phyloP scores from a whole-genome alignment of 345 rosid genomes.

The Euphorbia lathyris region DNA sequence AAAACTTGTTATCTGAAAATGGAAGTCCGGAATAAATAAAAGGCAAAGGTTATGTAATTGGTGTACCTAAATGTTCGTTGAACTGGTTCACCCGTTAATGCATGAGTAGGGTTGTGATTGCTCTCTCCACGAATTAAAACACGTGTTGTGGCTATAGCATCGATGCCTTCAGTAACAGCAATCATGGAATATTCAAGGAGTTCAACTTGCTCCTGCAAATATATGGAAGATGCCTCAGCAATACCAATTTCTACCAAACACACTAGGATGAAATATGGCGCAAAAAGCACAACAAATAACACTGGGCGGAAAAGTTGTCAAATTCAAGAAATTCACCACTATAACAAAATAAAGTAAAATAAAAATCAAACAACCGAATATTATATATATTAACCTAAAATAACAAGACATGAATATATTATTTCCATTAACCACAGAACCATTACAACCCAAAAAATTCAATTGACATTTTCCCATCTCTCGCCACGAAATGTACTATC shows the following conservation, averaged over 20 bases:
- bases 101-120: constrained; percentile 40
- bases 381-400: too few relatives aligned
- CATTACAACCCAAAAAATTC: background rate
- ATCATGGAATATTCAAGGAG: constrained; percentile 86
- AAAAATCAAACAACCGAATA: too few relatives aligned
- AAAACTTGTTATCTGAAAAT: background rate
- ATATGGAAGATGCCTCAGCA: background rate
- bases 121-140: constrained; percentile 76
- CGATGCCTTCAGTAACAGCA: constrained; percentile 92
- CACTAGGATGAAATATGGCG: too few relatives aligned
- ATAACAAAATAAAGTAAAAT: background rate
- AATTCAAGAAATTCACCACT: background rate
- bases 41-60: background rate
- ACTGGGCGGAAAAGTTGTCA: background rate
- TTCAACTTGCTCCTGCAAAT: constrained; percentile 59
- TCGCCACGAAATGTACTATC: too few relatives aligned
- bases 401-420: too few relatives aligned
- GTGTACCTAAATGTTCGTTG: constrained; percentile 39
- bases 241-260: background rate
- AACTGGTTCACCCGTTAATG: constrained; percentile 51
- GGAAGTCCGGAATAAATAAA: background rate
- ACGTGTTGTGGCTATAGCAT: constrained; percentile 93
- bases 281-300: background rate
- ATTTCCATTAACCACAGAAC: too few relatives aligned
- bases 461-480: background rate